A percentile compares a stretch with the other conserved stretches of the same genome.
Conservation (phyloP, 2,329 filamentous ascomycete genomes). For the Colletotrichum plurivorum region DNA sequence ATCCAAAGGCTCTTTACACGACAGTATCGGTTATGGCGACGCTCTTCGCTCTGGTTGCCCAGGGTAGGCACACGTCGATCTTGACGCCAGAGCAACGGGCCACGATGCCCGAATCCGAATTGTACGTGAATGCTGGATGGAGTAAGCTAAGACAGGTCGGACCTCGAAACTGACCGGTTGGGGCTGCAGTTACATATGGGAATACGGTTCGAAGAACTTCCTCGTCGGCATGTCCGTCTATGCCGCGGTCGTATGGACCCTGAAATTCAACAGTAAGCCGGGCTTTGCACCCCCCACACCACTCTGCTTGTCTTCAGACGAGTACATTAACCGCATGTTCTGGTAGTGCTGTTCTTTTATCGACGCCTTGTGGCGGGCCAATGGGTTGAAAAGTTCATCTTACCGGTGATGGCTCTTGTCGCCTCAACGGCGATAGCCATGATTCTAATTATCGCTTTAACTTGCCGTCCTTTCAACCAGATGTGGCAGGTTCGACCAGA, state of each 20-base stretch:
- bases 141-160: too few relatives aligned
- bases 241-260: conserved; percentile 53
- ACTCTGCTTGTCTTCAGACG: not conserved
- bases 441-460: conserved; percentile 45
- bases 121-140: not conserved
- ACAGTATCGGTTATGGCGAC: conserved; percentile 23
- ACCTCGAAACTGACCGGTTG: not conserved
- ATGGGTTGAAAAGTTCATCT: conserved; percentile 53
- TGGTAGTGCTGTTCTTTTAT: conserved; percentile 54
- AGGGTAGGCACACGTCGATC: conserved; percentile 48
- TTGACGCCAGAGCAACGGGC: conserved; percentile 49
- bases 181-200: conserved; percentile 41
- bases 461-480: conserved; percentile 51
- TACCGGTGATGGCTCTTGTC: conserved; percentile 51
- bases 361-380: conserved; percentile 51
- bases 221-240: conserved; percentile 50
- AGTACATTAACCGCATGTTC: not conserved
- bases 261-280: conserved; percentile 53
- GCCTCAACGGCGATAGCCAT: conserved; percentile 45
- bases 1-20: conserved; percentile 2
- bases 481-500: conserved; percentile 55
- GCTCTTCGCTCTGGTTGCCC: conserved; percentile 46
- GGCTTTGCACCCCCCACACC: not conserved
- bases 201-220: conserved; percentile 53
- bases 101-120: conserved; percentile 47